Evolutionary conservation across 1,284 basidiomycete species (phyloP).

Genomic region (Rhizoctonia solani): DNA sequence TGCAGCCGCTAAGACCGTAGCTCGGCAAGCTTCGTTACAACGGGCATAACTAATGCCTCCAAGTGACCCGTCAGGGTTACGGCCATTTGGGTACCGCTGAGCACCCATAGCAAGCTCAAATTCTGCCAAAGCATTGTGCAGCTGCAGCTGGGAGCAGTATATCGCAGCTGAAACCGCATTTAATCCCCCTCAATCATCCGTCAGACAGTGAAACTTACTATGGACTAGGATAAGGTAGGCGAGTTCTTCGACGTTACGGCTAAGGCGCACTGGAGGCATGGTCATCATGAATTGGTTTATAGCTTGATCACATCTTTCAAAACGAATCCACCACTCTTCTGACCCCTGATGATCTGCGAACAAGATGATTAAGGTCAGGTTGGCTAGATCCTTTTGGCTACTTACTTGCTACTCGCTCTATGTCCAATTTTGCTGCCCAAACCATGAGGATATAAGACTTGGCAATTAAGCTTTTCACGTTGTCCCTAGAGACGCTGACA

Average conservation of each 20-base stretch:
- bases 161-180: slow-evolving; percentile 3
- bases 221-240: neutral
- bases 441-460: slow-evolving; percentile 11
- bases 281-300: neutral
- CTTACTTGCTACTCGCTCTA: slow-evolving; percentile 6
- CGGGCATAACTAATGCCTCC: neutral
- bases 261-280: neutral
- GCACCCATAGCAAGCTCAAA: neutral
- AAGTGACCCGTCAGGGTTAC: neutral
- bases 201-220: neutral
- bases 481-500: slow-evolving; percentile 1
- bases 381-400: neutral
- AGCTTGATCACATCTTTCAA: neutral
- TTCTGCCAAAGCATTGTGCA: neutral
- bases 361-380: neutral
- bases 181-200: neutral
- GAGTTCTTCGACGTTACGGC: neutral
- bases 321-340: neutral
- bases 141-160: neutral
- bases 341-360: neutral
- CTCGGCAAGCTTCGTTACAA: neutral
- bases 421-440: neutral
- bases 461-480: neutral
- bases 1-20: neutral
- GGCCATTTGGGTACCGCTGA: neutral